These are phyloP conservation scores for Neurospora tetraspora DNA, from an alignment of 495 filamentous ascomycete genomes.

Conservation along the genomic window DNA sequence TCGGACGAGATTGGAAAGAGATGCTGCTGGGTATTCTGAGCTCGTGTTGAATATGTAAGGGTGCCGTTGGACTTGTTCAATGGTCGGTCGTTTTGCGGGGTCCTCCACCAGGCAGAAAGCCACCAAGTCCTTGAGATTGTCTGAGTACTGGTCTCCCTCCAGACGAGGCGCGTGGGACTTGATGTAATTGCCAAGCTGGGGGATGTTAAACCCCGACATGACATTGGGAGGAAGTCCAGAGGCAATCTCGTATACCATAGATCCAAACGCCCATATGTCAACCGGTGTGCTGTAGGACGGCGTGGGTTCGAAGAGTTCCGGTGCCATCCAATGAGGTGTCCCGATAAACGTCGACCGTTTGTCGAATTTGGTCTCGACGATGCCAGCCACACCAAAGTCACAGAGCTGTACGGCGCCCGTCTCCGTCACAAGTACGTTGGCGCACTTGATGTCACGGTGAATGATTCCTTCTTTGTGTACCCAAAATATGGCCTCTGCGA, in stretches of 20 bases:
- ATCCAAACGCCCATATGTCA: slow-evolving; percentile 93
- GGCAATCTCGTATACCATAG: slow-evolving; percentile 84
- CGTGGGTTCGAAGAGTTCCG: slow-evolving; percentile 59
- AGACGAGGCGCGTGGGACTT: slow-evolving; percentile 57
- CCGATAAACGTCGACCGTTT: slow-evolving; percentile 91
- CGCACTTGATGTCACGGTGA: slow-evolving; percentile 93
- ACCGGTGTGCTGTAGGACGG: slow-evolving; percentile 58
- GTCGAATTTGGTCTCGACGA: slow-evolving; percentile 71
- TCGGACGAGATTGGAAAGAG: slow-evolving; percentile 61
- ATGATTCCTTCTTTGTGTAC: slow-evolving; percentile 90
- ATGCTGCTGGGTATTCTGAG: slow-evolving; percentile 58
- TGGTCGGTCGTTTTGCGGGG: slow-evolving; percentile 62
- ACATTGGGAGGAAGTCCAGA: slow-evolving; percentile 73
- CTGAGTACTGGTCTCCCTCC: slow-evolving; percentile 65
- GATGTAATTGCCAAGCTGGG: slow-evolving; percentile 50
- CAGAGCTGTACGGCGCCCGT: slow-evolving; percentile 81
- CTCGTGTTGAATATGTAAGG: slow-evolving; percentile 52
- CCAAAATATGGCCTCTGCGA: slow-evolving; percentile 72
- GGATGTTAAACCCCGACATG: slow-evolving; percentile 36
- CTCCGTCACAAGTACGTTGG: slow-evolving; percentile 85
- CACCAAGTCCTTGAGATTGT: slow-evolving; percentile 66
- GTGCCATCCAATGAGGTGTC: slow-evolving; percentile 95
- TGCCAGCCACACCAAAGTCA: slow-evolving; percentile 89
- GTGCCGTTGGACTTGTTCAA: slow-evolving; percentile 54
- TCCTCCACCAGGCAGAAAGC: slow-evolving; percentile 69